A percentile compares a stretch with the other conserved stretches of the same genome.
Conservation (phyloP, 805 yeast species). For the Spathaspora girioi region DNA sequence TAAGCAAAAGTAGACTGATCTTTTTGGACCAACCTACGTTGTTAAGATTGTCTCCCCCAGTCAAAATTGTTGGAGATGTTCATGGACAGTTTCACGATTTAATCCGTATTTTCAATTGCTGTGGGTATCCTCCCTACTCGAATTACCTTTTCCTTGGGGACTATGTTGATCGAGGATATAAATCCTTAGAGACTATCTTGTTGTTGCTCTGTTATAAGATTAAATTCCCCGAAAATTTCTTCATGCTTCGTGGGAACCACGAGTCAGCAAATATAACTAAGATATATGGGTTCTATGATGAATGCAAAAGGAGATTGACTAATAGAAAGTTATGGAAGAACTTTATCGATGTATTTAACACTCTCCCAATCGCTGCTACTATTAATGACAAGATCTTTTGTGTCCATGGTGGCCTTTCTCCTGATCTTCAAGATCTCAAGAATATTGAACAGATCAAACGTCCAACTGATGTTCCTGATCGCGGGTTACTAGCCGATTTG, state of each 20-base stretch:
- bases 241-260: constrained; percentile 58
- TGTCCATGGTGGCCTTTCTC: constrained; percentile 73
- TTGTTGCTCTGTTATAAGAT: constrained; percentile 51
- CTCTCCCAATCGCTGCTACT: constrained; percentile 60
- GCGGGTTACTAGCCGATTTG: constrained; percentile 72
- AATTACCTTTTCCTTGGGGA: constrained; percentile 57
- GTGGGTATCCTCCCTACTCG: constrained; percentile 57
- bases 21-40: constrained; percentile 64
- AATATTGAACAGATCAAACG: constrained; percentile 70
- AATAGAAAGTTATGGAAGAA: constrained; percentile 46
- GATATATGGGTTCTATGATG: constrained; percentile 60
- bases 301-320: constrained; percentile 51
- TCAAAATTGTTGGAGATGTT: constrained; percentile 79
- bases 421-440: constrained; percentile 58
- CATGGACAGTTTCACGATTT: constrained; percentile 65
- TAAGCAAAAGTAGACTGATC: constrained; percentile 56
- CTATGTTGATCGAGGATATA: constrained; percentile 58
- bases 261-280: constrained; percentile 57
- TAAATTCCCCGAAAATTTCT: constrained; percentile 58
- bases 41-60: constrained; percentile 69
- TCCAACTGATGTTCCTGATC: constrained; percentile 83
- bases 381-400: constrained; percentile 56
- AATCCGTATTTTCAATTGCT: constrained; percentile 50
- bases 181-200: constrained; percentile 53
- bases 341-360: constrained; percentile 54